Evolutionary conservation across 2,329 filamentous ascomycete genomes (phyloP).

Genomic region (Arthrobotrys musiformis): DNA sequence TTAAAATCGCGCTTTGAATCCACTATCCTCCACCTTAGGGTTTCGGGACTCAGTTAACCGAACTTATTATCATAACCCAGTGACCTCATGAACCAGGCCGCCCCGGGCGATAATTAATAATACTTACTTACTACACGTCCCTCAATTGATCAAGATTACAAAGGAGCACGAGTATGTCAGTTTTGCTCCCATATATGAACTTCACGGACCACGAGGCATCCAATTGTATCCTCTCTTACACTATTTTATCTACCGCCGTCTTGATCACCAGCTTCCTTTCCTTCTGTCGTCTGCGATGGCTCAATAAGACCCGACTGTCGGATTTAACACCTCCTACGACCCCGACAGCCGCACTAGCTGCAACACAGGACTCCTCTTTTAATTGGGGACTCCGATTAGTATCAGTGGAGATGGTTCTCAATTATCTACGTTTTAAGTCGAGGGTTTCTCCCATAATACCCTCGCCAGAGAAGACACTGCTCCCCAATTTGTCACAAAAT

Average conservation of each 20-base stretch:
- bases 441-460: conserved; percentile 56
- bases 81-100: conserved; percentile 20
- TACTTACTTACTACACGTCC: not conserved
- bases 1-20: not conserved
- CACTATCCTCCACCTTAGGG: conserved; percentile 1
- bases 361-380: conserved; percentile 29
- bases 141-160: too few species aligned
- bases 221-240: conserved; percentile 17
- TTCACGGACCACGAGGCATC: conserved; percentile 29
- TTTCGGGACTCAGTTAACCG: conserved; percentile 38
- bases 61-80: conserved; percentile 3
- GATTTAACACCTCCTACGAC: conserved; percentile 7
- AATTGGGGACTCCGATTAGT: not conserved
- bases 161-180: conserved; percentile 22
- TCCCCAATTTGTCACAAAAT: conserved; percentile 61
- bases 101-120: not conserved
- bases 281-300: conserved; percentile 28
- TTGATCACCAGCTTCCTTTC: conserved; percentile 37
- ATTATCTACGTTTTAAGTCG: conserved; percentile 16
- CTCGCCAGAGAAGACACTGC: conserved; percentile 62
- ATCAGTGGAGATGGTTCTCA: conserved; percentile 17
- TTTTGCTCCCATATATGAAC: conserved; percentile 45
- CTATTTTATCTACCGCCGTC: conserved; percentile 38
- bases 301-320: conserved; percentile 1
- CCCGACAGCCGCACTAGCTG: not conserved